A percentile compares a stretch with the other conserved stretches of the same genome.
Conservation (phyloP, 129 eudicot species). For the Pittosporum tobira region DNA sequence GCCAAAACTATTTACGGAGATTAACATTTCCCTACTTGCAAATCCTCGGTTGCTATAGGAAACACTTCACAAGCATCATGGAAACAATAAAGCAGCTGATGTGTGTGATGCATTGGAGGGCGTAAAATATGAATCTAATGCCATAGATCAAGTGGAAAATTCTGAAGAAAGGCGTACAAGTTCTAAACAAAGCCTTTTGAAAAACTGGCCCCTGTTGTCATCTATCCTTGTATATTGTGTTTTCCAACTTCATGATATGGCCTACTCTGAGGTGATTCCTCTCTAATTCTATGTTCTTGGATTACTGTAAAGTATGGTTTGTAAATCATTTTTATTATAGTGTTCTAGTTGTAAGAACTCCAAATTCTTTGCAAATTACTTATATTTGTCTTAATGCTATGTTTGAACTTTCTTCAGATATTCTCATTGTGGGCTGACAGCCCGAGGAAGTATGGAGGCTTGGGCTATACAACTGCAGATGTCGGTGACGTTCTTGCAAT, state of each 20-base stretch:
- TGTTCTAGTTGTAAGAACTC: neutral
- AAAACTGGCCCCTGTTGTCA: conserved; percentile 48
- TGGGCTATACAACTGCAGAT: conserved; percentile 31
- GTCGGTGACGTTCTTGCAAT: conserved; percentile 46
- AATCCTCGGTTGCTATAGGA: conserved; percentile 25
- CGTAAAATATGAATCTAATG: conserved; percentile 6
- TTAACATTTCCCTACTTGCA: neutral
- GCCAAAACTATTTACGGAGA: neutral
- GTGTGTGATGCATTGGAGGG: conserved; percentile 12
- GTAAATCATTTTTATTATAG: neutral
- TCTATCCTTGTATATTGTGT: conserved; percentile 36
- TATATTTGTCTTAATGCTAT: conserved; percentile 1
- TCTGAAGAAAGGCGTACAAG: conserved; percentile 2
- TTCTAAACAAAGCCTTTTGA: conserved; percentile 24
- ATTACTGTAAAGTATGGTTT: neutral
- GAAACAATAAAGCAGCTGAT: conserved; percentile 5
- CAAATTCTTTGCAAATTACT: neutral
- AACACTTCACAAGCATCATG: conserved; percentile 34
- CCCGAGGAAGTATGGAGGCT: conserved; percentile 34
- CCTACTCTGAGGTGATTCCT: conserved; percentile 35
- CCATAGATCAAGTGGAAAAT: neutral
- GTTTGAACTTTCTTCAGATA: conserved; percentile 23
- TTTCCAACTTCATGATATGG: conserved; percentile 48
- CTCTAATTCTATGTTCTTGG: neutral
- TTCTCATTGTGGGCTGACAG: conserved; percentile 57